Evolutionary conservation across 2,329 filamentous ascomycete species (phyloP).

Genomic region (Amauroascus niger): DNA sequence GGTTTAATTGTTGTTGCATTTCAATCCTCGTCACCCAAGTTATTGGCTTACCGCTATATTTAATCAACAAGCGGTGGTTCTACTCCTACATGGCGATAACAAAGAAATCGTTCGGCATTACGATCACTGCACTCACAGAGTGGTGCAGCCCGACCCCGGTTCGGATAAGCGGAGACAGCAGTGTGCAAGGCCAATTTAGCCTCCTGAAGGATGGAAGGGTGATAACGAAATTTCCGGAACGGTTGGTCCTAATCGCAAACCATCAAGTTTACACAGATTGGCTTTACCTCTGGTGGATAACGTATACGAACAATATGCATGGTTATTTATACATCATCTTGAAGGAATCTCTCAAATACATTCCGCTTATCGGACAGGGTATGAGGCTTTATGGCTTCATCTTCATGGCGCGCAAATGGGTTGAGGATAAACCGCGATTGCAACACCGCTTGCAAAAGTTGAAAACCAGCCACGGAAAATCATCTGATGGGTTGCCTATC

Average conservation of each 20-base stretch:
- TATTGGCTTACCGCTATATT: conserved; percentile 51
- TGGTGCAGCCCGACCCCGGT: conserved; percentile 56
- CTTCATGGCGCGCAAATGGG: conserved; percentile 55
- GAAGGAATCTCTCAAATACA: conserved; percentile 55
- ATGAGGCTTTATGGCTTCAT: conserved; percentile 59
- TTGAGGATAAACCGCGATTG: conserved; percentile 50
- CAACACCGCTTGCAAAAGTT: conserved; percentile 48
- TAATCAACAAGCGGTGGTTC: conserved; percentile 52
- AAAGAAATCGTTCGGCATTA: conserved; percentile 55
- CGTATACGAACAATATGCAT: conserved; percentile 56
- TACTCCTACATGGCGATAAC: conserved; percentile 57
- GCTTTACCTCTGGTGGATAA: conserved; percentile 60
- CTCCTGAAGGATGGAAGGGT: conserved; percentile 49
- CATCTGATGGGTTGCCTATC: conserved; percentile 37
- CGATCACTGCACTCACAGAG: conserved; percentile 52
- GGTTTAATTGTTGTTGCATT: conserved; percentile 37
- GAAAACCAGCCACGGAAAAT: conserved; percentile 43
- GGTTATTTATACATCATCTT: conserved; percentile 58
- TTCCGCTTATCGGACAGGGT: conserved; percentile 53
- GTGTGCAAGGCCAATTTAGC: conserved; percentile 49
- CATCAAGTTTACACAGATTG: conserved; percentile 62
- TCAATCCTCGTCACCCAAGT: conserved; percentile 48
- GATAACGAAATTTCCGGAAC: conserved; percentile 50
- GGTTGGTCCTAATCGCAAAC: conserved; percentile 54
- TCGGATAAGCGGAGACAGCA: conserved; percentile 52